Conservation (phyloP, 768 basidiomycete species). For the Suillus subluteus region DNA sequence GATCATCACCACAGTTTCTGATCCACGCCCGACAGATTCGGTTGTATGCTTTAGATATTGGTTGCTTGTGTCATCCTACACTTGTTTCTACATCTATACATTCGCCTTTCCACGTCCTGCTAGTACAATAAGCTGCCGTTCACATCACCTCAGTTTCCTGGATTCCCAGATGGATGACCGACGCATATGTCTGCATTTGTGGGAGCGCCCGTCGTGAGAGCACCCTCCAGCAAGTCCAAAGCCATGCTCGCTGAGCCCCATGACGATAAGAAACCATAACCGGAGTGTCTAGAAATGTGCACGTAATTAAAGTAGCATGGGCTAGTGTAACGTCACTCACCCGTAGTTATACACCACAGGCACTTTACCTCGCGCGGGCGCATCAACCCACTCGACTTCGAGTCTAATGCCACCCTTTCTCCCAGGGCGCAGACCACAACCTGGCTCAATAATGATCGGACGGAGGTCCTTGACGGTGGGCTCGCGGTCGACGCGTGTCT, state of each 20-base stretch:
- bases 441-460: conserved; percentile 51
- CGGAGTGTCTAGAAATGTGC: conserved; percentile 50
- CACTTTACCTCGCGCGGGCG: conserved; percentile 33
- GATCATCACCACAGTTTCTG: not conserved
- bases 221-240: conserved; percentile 48
- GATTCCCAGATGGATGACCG: not conserved
- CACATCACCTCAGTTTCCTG: not conserved
- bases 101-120: not conserved
- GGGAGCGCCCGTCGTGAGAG: conserved; percentile 27
- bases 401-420: conserved; percentile 71
- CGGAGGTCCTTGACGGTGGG: conserved; percentile 55
- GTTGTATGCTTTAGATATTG: not conserved
- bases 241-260: conserved; percentile 65
- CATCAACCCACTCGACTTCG: conserved; percentile 47
- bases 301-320: not conserved
- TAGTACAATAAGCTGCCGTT: not conserved
- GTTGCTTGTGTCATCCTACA: not conserved
- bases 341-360: conserved; percentile 70
- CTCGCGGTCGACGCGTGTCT: conserved; percentile 46
- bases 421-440: conserved; percentile 67
- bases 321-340: conserved; percentile 36
- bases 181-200: not conserved
- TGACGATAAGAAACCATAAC: conserved; percentile 64
- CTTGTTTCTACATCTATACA: not conserved
- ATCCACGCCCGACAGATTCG: not conserved